Evolutionary conservation across 139 green algal genomes (phyloP).

Genomic region (Desmodesmus armatus): DNA sequence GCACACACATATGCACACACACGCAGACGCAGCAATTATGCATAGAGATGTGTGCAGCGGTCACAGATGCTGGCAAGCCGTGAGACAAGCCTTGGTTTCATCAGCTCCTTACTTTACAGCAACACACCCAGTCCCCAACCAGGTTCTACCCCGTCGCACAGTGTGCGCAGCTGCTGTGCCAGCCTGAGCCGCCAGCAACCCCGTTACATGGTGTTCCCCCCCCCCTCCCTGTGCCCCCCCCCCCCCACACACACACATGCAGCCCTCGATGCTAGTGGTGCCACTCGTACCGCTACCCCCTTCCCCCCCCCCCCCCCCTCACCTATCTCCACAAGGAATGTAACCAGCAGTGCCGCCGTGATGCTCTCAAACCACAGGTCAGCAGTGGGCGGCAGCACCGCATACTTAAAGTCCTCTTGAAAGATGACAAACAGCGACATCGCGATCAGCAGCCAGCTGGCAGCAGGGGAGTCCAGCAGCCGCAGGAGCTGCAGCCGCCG

Average conservation of each 20-base stretch:
- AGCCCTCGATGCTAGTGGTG: neutral
- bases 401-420: slow-evolving; percentile 84
- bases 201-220: neutral
- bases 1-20: no score
- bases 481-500: slow-evolving; percentile 13
- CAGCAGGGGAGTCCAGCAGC: slow-evolving; percentile 29
- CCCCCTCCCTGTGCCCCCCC: no score
- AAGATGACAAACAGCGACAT: slow-evolving; percentile 86
- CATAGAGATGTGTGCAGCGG: neutral
- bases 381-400: slow-evolving; percentile 57
- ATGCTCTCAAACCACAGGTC: slow-evolving; percentile 73
- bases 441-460: slow-evolving; percentile 53
- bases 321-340: slow-evolving; percentile 79
- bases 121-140: no score
- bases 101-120: no score
- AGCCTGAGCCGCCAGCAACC: neutral
- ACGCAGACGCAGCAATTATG: neutral
- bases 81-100: no score
- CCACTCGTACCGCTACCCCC: neutral
- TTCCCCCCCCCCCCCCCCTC: slow-evolving; percentile 16
- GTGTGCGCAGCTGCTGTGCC: neutral
- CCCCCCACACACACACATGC: no score
- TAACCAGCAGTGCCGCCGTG: slow-evolving; percentile 62
- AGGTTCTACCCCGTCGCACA: neutral
- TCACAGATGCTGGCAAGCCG: neutral